Evolutionary conservation across 176 grass and related monocot species (phyloP).

Genomic region (Aegilops speltoides): DNA sequence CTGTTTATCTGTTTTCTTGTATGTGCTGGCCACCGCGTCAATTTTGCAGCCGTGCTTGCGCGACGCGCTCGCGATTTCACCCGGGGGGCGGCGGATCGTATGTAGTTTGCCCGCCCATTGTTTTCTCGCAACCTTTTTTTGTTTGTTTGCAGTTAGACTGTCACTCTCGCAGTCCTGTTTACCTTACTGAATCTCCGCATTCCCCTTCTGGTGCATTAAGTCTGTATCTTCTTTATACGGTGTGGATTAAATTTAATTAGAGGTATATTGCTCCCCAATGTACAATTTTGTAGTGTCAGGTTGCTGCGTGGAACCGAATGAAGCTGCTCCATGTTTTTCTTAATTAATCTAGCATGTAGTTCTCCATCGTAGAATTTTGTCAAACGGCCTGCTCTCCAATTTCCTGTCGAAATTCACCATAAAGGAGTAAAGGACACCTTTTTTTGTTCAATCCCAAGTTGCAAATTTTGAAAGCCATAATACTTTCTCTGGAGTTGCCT

Average conservation of each 20-base stretch:
- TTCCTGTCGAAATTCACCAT: background rate
- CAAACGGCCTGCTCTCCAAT: background rate
- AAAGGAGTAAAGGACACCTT: background rate
- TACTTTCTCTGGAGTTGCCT: background rate
- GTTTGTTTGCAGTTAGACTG: background rate
- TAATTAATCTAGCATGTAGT: background rate
- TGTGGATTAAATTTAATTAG: background rate
- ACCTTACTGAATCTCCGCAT: background rate
- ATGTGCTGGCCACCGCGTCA: background rate
- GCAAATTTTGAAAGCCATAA: background rate
- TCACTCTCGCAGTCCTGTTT: background rate
- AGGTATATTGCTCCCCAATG: background rate
- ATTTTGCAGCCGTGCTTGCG: background rate
- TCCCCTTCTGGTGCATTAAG: background rate
- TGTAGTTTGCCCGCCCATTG: background rate
- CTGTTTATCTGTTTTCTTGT: no score
- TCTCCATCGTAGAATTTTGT: background rate
- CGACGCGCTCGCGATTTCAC: background rate
- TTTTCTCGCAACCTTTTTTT: background rate
- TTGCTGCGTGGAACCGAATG: background rate
- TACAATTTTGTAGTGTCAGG: background rate
- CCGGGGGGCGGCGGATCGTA: no score
- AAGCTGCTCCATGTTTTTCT: background rate
- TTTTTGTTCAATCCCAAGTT: background rate
- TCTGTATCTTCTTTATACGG: background rate